Evolutionary conservation across 371 early-diverging fungal species (phyloP), one percentile per base, ranked within the genome.

Genomic region (Lichtheimia ramosa): DNA sequence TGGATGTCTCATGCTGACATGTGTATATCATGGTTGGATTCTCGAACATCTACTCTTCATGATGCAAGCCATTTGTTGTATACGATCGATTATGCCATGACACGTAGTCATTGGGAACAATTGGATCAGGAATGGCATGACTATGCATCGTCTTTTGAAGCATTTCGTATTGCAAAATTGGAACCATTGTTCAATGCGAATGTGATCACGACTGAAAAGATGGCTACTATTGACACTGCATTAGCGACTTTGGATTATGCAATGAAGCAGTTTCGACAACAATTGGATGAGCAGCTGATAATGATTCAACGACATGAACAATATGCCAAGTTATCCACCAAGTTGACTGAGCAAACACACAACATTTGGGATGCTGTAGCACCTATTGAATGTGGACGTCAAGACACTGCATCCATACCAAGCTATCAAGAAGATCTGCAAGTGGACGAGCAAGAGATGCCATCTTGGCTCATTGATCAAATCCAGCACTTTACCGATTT

Each of bases 81-180:
- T 34, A 34, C 34, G 10, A 34, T 34, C 10, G 34, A 34, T 8
- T 0, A 8, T 34, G 39, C 40, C 40, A 53, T 53, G 53, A 13
- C 16, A 4, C n/a, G 28, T 18, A 15, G 21, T 4, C 41, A 53
- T 8, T 20, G 28, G 13, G 40, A 53, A 21, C 40, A 39, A 18
- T 12, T 53, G 40, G n/a, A 53, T 20, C 28, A 53, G 2, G 53
- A 53, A n/a, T 53, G 53, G n/a, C 53, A 40, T 7, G 21, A 12
- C 27, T 53, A 39, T 24, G 20, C 20, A 14, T 20, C 27, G 18
- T 39, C 53, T 10, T 18, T 18, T 16, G 8, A 13, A 27, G 27
- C 24, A 51, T 27, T 27, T 15, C 39, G 50, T 20, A 21, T 40
- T 21, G 23, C 2, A 3, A 25, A 51, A 27, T 13, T 53, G 7